phyloP scores from a whole-genome alignment of 1,284 basidiomycete genomes.

The Cystobasidium sp. region DNA sequence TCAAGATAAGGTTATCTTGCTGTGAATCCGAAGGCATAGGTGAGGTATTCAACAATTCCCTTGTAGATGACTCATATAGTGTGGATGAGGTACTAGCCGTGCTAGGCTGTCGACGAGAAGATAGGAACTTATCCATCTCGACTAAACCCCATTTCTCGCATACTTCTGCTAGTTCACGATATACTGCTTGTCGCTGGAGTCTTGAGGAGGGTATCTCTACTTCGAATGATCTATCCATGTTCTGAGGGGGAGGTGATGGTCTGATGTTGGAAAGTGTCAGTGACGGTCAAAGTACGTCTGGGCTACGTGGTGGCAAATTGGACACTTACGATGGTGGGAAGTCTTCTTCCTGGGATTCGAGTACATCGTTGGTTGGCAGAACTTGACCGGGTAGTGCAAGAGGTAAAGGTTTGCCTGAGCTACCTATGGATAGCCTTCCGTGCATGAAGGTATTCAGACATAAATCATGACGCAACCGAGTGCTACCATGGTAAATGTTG shows the following conservation, averaged over 20 bases:
- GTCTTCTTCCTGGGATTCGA: slow-evolving; percentile 57
- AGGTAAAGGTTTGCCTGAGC: slow-evolving; percentile 36
- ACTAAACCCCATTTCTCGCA: slow-evolving; percentile 69
- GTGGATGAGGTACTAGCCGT: slow-evolving; percentile 51
- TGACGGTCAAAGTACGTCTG: not conserved
- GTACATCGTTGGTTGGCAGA: slow-evolving; percentile 1
- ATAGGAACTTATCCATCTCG: slow-evolving; percentile 41
- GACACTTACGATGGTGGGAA: slow-evolving; percentile 28
- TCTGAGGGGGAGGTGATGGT: slow-evolving; percentile 70
- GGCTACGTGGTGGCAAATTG: not conserved
- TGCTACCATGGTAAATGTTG: not conserved
- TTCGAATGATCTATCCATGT: not conserved
- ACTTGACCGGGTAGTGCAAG: slow-evolving; percentile 17
- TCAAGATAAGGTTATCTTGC: slow-evolving; percentile 64
- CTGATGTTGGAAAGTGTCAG: slow-evolving; percentile 43
- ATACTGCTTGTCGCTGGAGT: slow-evolving; percentile 21
- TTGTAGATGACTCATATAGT: slow-evolving; percentile 62
- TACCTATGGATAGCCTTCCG: slow-evolving; percentile 21
- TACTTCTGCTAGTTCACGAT: slow-evolving; percentile 27
- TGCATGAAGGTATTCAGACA: slow-evolving; percentile 31
- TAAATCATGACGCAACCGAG: not conserved
- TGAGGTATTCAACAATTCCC: not conserved
- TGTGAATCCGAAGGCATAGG: slow-evolving; percentile 39
- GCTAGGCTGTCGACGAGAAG: slow-evolving; percentile 22
- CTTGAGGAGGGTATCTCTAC: slow-evolving; percentile 18